phyloP scores from a whole-genome alignment of 192 early-diverging fungal species.

The Chytriomyces sp. region DNA sequence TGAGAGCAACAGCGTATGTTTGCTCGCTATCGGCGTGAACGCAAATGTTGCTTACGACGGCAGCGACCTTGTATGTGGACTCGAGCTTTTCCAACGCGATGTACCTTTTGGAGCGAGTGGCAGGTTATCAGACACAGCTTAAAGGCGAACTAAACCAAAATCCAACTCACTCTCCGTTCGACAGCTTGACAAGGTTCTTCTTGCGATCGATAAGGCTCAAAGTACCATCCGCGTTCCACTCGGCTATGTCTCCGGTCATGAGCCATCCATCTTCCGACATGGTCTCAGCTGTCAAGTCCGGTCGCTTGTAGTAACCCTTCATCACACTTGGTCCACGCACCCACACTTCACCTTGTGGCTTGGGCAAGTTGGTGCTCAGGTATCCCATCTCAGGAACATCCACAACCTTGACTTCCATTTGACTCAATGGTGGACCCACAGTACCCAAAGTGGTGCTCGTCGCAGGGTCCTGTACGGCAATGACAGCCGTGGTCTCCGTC shows the following conservation, averaged over 20 bases:
- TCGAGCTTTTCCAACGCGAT: slow-evolving; percentile 95
- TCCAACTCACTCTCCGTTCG: no score
- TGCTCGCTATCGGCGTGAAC: slow-evolving; percentile 67
- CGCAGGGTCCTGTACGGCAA: neutral
- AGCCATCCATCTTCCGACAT: no score
- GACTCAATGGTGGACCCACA: slow-evolving; percentile 78
- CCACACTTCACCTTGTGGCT: slow-evolving; percentile 76
- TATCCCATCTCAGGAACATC: slow-evolving; percentile 10
- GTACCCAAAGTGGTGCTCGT: neutral
- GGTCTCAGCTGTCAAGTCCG: slow-evolving; percentile 62
- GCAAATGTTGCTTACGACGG: slow-evolving; percentile 70
- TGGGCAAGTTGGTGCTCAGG: slow-evolving; percentile 7
- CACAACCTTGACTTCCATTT: slow-evolving; percentile 77
- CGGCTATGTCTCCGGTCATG: slow-evolving; percentile 85
- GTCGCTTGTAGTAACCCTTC: no score
- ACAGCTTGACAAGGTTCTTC: slow-evolving; percentile 66
- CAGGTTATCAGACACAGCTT: neutral
- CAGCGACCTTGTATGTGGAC: slow-evolving; percentile 77
- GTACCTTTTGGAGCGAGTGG: slow-evolving; percentile 20
- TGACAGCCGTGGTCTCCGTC: neutral
- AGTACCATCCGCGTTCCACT: slow-evolving; percentile 69
- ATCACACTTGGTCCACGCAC: no score
- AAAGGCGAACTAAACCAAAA: slow-evolving; percentile 57
- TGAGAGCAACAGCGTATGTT: slow-evolving; percentile 74
- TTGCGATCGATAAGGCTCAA: slow-evolving; percentile 78